Evolutionary conservation across 1,139 yeast genomes (phyloP), one percentile per base, ranked within the genome.

Genomic region (Suhomyces wounanorum): DNA sequence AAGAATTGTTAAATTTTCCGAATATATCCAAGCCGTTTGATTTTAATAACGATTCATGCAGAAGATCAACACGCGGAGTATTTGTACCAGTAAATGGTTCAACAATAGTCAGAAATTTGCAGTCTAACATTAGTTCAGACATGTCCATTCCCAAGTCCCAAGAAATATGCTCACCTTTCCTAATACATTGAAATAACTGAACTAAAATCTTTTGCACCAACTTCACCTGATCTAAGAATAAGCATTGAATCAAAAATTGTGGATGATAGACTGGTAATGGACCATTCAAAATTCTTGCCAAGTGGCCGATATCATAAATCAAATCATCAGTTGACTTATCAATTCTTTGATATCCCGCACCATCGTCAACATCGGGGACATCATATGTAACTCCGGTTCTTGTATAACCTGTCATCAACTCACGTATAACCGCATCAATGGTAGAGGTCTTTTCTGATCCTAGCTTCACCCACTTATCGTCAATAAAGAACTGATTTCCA

Each of bases 181-280:
- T 68, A 39, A 85, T 64, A 25, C 67, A 70, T 17, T 78, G 66
- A 52, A 82, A 81, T 41, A 92, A 69, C 16, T 74, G 69, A 5
- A 81, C 70, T 25, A 92, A 62, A 1, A 92, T 76, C 38, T 75
- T 78, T 54, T 83, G 78, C 1, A 85, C 95, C 4, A 84, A 63
- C 5, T 71, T 69, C 10, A 79, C 58, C 58, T 87, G 84, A 35
- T 84, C 86, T 59, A 83, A 81, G 60, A 87, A 85, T 16, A 92
- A 67, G 3, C 87, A 74, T 64, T 92, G 97, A 46, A 91, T 86
- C 40, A 94, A 70, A 53, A 90, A 79, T 65, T 91, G 97, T 0
- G 99, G 99, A 62, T 94, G 98, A 61, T 89, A 94, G 1, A 91
- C 71, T 0, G 98, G 97, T 35, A 94, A 67, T 0, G 96, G 95